A percentile compares a stretch with the other conserved stretches of the same genome.
Conservation (phyloP, 129 eudicot species). For the Arctium minus region DNA sequence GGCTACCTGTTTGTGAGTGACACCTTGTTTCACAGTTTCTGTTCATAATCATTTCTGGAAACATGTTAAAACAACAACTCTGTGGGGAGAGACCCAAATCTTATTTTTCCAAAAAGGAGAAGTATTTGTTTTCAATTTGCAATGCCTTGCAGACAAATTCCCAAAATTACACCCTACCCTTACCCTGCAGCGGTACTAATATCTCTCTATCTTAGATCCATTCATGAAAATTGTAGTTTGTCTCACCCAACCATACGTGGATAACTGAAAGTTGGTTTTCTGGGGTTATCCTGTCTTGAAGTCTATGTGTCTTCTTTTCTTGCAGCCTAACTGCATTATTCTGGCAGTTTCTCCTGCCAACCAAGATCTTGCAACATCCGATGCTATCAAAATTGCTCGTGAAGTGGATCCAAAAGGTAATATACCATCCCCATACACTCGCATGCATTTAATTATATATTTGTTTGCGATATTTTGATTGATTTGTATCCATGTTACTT, state of each 20-base stretch:
- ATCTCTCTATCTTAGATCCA: background rate
- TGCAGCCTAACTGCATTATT: constrained; percentile 99
- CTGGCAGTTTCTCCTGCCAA: constrained; percentile 98
- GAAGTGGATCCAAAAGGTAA: constrained; percentile 98
- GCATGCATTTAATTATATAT: background rate
- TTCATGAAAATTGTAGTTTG: background rate
- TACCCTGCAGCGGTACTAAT: background rate
- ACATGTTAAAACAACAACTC: background rate
- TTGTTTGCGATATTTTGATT: background rate
- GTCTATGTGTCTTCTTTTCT: constrained; percentile 10
- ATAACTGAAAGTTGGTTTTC: background rate
- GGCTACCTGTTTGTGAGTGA: background rate
- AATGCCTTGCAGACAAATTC: no score
- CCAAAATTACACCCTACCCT: no score
- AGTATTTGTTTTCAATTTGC: background rate
- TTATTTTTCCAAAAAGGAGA: background rate
- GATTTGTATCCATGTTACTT: background rate
- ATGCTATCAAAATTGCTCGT: constrained; percentile 90
- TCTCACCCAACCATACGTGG: background rate
- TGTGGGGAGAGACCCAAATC: background rate
- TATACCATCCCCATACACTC: constrained; percentile 3
- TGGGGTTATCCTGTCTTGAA: constrained; percentile 2
- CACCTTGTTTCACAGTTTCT: background rate
- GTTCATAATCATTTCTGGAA: background rate
- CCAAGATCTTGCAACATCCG: constrained; percentile 98